Conservation (phyloP, 2,329 filamentous ascomycete species). For the Trichoderma cornu-damae region DNA sequence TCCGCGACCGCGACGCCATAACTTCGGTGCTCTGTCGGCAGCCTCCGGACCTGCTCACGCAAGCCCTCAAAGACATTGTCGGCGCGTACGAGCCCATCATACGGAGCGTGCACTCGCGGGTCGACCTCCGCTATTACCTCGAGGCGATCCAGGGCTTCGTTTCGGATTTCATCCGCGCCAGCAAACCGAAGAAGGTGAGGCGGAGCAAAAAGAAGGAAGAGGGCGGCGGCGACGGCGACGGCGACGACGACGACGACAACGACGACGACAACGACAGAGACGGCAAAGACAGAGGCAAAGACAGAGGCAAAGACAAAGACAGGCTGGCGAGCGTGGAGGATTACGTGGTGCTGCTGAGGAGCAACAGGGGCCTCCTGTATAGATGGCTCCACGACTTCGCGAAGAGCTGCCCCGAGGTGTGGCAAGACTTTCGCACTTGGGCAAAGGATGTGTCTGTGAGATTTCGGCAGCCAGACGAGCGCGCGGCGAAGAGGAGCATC, state of each 20-base stretch:
- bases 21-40: slow-evolving; percentile 61
- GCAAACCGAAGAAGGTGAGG: slow-evolving; percentile 40
- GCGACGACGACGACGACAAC: slow-evolving; percentile 26
- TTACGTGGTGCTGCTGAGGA: slow-evolving; percentile 61
- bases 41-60: slow-evolving; percentile 68
- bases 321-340: slow-evolving; percentile 61
- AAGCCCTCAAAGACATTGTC: slow-evolving; percentile 59
- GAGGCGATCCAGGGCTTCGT: slow-evolving; percentile 63
- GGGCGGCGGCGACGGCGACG: neutral
- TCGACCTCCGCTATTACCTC: slow-evolving; percentile 66
- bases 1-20: slow-evolving; percentile 69
- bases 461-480: slow-evolving; percentile 44
- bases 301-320: slow-evolving; percentile 26
- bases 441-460: slow-evolving; percentile 51
- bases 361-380: slow-evolving; percentile 60
- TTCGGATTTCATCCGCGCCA: slow-evolving; percentile 62
- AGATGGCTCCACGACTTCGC: slow-evolving; percentile 66
- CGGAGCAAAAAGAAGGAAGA: neutral
- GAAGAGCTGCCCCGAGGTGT: slow-evolving; percentile 61
- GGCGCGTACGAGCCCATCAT: slow-evolving; percentile 71
- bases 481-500: slow-evolving; percentile 32
- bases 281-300: slow-evolving; percentile 23
- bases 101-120: slow-evolving; percentile 61
- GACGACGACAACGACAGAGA: slow-evolving; percentile 12
- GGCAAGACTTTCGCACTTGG: slow-evolving; percentile 56